Percentiles rank a stretch among this genome's conserved stretches.
phyloP scores from a whole-genome alignment of 257 asterid species.

The Cinchona pubescens region DNA sequence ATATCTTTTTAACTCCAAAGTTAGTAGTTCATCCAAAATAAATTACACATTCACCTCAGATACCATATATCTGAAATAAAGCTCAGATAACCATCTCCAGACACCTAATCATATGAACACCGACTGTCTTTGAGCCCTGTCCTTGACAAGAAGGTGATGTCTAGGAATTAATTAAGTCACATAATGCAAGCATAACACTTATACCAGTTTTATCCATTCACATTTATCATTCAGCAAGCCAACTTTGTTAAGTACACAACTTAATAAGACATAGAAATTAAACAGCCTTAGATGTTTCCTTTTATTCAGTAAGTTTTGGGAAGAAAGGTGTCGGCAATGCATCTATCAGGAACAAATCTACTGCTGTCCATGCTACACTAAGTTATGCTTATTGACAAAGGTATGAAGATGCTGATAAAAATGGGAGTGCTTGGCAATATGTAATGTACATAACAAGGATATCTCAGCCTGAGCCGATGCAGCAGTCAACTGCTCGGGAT shows the following conservation, averaged over 20 bases:
- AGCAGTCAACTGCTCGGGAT: constrained; percentile 98
- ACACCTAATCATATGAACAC: not conserved
- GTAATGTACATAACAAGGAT: constrained; percentile 52
- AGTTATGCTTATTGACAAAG: not conserved
- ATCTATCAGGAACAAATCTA: not conserved
- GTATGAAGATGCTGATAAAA: not conserved
- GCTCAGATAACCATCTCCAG: not conserved
- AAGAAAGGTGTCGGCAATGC: not conserved
- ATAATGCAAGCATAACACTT: not conserved
- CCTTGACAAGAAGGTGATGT: not conserved
- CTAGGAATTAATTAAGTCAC: not conserved
- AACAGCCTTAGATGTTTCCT: not conserved
- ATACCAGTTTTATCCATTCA: not conserved
- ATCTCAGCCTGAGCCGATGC: constrained; percentile 96
- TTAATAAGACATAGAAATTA: not conserved
- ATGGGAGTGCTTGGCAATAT: not conserved
- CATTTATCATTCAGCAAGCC: not conserved
- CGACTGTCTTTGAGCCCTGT: not conserved
- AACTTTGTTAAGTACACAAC: not conserved
- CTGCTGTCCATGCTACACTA: not conserved
- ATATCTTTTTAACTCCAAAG: not conserved
- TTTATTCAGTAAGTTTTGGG: not conserved
- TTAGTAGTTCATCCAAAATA: not conserved
- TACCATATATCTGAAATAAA: not conserved
- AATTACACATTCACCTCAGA: not conserved